phyloP scores from a whole-genome alignment of 2,329 filamentous ascomycete species.

The Aureobasidium sp. region DNA sequence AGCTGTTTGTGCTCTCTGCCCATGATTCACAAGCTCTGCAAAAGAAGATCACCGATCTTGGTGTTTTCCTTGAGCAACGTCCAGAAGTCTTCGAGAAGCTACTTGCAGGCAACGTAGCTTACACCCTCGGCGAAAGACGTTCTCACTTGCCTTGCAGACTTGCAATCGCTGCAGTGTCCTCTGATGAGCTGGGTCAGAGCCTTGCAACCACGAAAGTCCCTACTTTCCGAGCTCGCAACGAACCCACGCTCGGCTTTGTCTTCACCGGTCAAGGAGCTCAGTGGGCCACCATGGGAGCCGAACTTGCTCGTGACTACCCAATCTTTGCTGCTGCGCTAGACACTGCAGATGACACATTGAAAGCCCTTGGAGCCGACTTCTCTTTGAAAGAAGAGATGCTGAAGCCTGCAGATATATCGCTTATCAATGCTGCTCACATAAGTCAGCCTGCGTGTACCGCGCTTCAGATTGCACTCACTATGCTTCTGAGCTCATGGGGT shows the following conservation, averaged over 20 bases:
- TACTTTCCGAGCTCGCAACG: constrained; percentile 1
- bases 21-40: constrained; percentile 1
- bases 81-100: constrained; percentile 7
- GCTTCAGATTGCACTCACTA: constrained; percentile 45
- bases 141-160: constrained; percentile 5
- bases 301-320: constrained; percentile 6
- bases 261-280: constrained; percentile 34
- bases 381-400: background rate
- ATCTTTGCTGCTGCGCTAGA: background rate
- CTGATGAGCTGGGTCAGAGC: background rate
- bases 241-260: constrained; percentile 17
- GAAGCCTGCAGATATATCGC: background rate
- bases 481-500: constrained; percentile 30
- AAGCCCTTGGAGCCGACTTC: background rate
- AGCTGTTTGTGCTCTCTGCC: constrained; percentile 1
- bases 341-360: background rate
- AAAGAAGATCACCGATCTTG: constrained; percentile 4
- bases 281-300: constrained; percentile 26
- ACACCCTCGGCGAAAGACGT: background rate
- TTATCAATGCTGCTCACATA: constrained; percentile 6
- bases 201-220: background rate
- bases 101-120: constrained; percentile 3
- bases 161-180: background rate
- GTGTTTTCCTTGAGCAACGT: constrained; percentile 2
- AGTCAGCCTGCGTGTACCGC: constrained; percentile 49